Evolutionary conservation across 2,329 filamentous ascomycete genomes (phyloP), one percentile per base, ranked within the genome.

Genomic region (Verticillium dahliae): DNA sequence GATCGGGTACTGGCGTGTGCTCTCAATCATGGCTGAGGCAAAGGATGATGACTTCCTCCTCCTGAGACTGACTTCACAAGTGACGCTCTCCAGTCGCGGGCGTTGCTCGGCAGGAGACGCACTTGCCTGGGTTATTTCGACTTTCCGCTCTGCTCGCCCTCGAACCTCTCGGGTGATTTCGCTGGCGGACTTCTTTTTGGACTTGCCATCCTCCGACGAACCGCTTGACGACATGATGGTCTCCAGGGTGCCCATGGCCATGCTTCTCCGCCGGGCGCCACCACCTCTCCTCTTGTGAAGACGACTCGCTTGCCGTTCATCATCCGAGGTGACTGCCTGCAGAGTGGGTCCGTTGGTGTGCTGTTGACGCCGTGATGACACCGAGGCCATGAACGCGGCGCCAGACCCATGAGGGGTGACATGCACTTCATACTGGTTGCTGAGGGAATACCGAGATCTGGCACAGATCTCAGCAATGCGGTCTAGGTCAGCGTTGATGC

Each of bases 381-480:
- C 66, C 33, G 65, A 69, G 2, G 72, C 64, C 18, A 79, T 58
- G 63, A 85, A 84, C 1, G 76, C 73, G 1, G 80, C 71, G 3
- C 85, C 84, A 1, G 82, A 83, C 22, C 85, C 85, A 66, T 88
- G 85, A 14, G 85, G 85, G 13, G 82, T 76, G 62, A 87, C 83
- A 66, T 89, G 86, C 6, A 87, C 84, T 67, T 88, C 86, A 67
- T 88, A 88, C 69, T 88, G 85, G 70, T 87, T 87, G 71, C 85
- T 87, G 59, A 88, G 70, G 50, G 85, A 88, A 70, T 88, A 88
- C 54, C 83, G 80, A 13, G 85, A 88, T 38, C 83, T 79, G 41
- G 86, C 86, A 72, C 85, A 89, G 37, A 89, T 88, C 70, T 88
- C 85, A 11, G 86, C 86, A 67, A 89, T 88, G 50, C 84, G 81